These are phyloP conservation scores for Truncatella angustata DNA, from an alignment of 2,329 filamentous ascomycete genomes.

Conservation along the genomic window DNA sequence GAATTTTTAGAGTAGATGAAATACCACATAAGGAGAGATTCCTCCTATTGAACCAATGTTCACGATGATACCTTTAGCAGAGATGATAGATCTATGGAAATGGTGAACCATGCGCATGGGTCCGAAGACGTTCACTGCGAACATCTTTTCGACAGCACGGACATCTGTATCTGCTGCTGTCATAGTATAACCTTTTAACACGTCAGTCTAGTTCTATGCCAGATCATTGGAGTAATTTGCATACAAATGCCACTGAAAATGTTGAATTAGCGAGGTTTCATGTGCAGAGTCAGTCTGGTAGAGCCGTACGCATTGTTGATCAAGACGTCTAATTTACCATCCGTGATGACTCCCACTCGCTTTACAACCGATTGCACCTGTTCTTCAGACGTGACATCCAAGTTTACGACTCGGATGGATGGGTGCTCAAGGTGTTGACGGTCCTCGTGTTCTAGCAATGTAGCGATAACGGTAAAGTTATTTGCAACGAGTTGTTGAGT, in stretches of 20 bases:
- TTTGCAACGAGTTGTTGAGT: slow-evolving; percentile 11
- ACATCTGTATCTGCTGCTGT: slow-evolving; percentile 24
- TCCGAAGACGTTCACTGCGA: slow-evolving; percentile 25
- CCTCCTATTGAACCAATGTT: slow-evolving; percentile 27
- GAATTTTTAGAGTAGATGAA: too few species aligned
- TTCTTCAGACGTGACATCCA: slow-evolving; percentile 17
- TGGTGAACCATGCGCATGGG: slow-evolving; percentile 24
- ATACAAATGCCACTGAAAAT: not conserved
- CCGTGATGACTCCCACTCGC: not conserved
- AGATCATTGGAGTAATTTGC: too few species aligned
- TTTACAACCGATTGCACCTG: slow-evolving; percentile 6
- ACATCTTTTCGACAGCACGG: slow-evolving; percentile 17
- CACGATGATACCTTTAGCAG: slow-evolving; percentile 18
- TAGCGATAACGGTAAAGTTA: slow-evolving; percentile 15
- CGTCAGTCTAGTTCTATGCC: too few species aligned
- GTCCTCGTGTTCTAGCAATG: slow-evolving; percentile 12
- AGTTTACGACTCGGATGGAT: slow-evolving; percentile 11
- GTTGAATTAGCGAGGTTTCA: not conserved
- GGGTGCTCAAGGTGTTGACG: slow-evolving; percentile 12
- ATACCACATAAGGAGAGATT: slow-evolving; percentile 20
- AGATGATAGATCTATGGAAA: slow-evolving; percentile 22
- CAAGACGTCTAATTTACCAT: slow-evolving; percentile 11
- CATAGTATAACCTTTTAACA: slow-evolving; percentile 23
- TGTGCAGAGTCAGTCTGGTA: slow-evolving; percentile 2
- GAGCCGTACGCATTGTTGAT: slow-evolving; percentile 20